Percentiles rank a stretch among this genome's conserved stretches.
Conservation (phyloP, 352 stramenopile genomes). For the Phytophthora kernoviae region DNA sequence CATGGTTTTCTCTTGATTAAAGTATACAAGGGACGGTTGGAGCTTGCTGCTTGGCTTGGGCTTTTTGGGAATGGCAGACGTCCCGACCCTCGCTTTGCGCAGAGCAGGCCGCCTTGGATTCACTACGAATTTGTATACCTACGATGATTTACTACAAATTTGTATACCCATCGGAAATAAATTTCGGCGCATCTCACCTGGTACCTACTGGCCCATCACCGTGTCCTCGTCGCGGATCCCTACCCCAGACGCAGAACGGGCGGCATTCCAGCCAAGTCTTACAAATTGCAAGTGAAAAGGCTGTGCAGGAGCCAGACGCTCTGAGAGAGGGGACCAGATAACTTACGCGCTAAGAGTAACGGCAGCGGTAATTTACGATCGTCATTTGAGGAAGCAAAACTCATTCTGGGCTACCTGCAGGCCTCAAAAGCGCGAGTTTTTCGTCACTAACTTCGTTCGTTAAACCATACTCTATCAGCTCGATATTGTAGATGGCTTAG, state of each 20-base stretch:
- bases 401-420: too few relatives aligned
- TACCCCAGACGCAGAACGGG: not conserved
- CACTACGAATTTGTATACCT: not conserved
- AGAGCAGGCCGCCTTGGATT: not conserved
- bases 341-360: not conserved
- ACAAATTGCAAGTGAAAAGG: too few relatives aligned
- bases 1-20: conserved; percentile 25
- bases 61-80: conserved; percentile 49
- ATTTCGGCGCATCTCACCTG: not conserved
- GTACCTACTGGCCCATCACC: conserved; percentile 3
- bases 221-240: not conserved
- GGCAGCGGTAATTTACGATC: too few relatives aligned
- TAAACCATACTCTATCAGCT: too few relatives aligned
- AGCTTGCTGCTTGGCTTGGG: conserved; percentile 17
- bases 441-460: too few relatives aligned
- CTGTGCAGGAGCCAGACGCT: not conserved
- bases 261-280: not conserved
- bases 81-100: not conserved
- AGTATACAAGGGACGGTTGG: not conserved
- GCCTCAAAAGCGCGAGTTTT: too few relatives aligned
- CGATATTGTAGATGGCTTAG: too few relatives aligned
- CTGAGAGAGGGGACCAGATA: not conserved
- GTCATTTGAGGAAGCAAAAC: too few relatives aligned
- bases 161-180: conserved; percentile 1
- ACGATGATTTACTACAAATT: conserved; percentile 16